A percentile compares a stretch with the other conserved stretches of the same genome.
These are phyloP conservation scores for Karstenula rhodostoma DNA, from an alignment of 2,329 filamentous ascomycete species.

Conservation along the genomic window DNA sequence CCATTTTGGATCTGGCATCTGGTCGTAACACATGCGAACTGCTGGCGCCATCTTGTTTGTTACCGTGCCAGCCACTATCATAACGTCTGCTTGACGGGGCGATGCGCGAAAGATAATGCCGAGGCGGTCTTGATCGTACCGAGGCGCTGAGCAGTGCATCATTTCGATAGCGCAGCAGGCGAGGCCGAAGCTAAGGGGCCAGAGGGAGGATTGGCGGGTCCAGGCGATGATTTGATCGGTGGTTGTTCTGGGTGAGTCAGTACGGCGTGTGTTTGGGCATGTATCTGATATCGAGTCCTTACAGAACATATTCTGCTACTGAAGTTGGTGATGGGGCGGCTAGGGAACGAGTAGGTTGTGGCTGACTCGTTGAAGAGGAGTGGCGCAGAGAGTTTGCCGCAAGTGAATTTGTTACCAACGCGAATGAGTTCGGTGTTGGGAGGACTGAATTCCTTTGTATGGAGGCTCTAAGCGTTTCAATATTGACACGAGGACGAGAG, in stretches of 20 bases:
- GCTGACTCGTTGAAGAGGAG: not conserved
- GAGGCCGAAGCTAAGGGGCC: constrained; percentile 87
- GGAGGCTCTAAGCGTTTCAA: not conserved
- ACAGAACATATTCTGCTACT: constrained; percentile 24
- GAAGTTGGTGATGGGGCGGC: constrained; percentile 12
- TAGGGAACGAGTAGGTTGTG: constrained; percentile 5
- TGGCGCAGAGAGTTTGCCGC: not conserved
- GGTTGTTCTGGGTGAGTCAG: constrained; percentile 65
- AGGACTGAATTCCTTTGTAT: not conserved
- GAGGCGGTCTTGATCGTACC: constrained; percentile 86
- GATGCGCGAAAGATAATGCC: constrained; percentile 91
- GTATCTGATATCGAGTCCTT: not conserved
- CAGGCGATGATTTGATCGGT: constrained; percentile 83
- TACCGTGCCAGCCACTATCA: constrained; percentile 92
- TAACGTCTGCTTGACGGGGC: constrained; percentile 85
- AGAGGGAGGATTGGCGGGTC: constrained; percentile 82
- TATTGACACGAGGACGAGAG: not conserved
- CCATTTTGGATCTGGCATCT: constrained; percentile 91
- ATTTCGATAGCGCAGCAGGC: constrained; percentile 91
- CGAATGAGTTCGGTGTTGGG: not conserved
- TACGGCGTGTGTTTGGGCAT: not conserved
- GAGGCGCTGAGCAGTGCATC: constrained; percentile 88
- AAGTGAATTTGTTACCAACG: not conserved
- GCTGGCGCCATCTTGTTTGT: constrained; percentile 96
- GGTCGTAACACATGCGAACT: constrained; percentile 86